Conservation (phyloP, 2,329 filamentous ascomycete species). For the Alternaria gaisen region DNA sequence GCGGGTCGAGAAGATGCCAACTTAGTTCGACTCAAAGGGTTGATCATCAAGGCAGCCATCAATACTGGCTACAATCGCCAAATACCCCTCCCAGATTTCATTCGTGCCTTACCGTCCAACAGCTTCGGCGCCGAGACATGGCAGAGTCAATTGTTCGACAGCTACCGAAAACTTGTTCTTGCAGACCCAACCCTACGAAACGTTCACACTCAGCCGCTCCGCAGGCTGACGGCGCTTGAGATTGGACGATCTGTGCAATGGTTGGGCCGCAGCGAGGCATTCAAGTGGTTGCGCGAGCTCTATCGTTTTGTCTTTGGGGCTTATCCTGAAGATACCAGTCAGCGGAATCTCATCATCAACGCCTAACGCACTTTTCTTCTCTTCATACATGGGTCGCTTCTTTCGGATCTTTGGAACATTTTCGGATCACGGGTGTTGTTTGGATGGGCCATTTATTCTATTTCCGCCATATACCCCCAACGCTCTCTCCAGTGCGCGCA, state of each 20-base stretch:
- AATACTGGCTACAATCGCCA: slow-evolving; percentile 80
- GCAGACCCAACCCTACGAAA: slow-evolving; percentile 72
- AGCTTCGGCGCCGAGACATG: slow-evolving; percentile 78
- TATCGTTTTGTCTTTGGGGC: slow-evolving; percentile 88
- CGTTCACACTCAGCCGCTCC: slow-evolving; percentile 59
- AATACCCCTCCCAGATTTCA: slow-evolving; percentile 74
- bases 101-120: slow-evolving; percentile 76
- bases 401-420: slow-evolving; percentile 5
- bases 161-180: slow-evolving; percentile 82
- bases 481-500: slow-evolving; percentile 31
- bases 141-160: slow-evolving; percentile 76
- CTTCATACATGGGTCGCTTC: not conserved
- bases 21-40: slow-evolving; percentile 76
- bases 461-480: slow-evolving; percentile 43
- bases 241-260: slow-evolving; percentile 80
- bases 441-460: slow-evolving; percentile 21
- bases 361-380: slow-evolving; percentile 31
- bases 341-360: slow-evolving; percentile 69
- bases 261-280: slow-evolving; percentile 77
- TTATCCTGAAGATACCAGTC: slow-evolving; percentile 77
- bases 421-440: slow-evolving; percentile 7
- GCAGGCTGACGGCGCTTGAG: slow-evolving; percentile 75
- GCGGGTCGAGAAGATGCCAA: slow-evolving; percentile 77
- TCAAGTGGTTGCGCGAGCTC: slow-evolving; percentile 81
- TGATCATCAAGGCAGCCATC: slow-evolving; percentile 85